Base-by-base conservation (phyloP, 2,329 filamentous ascomycete genomes). In the Hortaea werneckii region DNA sequence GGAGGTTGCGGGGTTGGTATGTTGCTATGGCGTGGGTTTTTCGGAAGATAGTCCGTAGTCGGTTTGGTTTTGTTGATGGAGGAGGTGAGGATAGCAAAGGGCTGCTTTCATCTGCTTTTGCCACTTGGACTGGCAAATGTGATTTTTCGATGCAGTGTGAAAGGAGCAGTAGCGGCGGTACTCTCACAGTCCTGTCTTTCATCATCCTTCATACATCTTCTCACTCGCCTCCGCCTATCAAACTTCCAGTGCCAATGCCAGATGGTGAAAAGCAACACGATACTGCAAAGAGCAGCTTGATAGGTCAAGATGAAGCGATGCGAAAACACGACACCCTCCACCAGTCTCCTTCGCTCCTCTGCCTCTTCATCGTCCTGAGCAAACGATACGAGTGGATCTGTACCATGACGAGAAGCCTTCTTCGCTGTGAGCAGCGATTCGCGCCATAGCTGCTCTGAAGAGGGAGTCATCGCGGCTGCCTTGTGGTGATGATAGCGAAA, bases 1-100 rank as follows among this genome's bases (percentile, higher is more conserved):
- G 77, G 9, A 82, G 65, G 0, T 73, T 72, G 11, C 54, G 61
- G 10, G 79, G 79, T 54, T 83, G 79, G 48, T 80, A 77, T 49
- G 76, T 72, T 11, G 80, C 54, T 34, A 55, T 50, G 12, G 61
- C 54, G 43, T 40, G 45, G 43, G 42, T 26, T 7, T 35, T 45
- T 43, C 35, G 40, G 29, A 5, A 13, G 12, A 53, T 50, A n/a
- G 29, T 44, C 10, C 40, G 34, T 20, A 37, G 40, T 40, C 42
- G 50, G 10, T 40, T 47, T 34, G 37, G 9, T 8, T 39, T 39
- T 10, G 13, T 13, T 8, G 9, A 12, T 13, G 28, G 40, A 13
- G 10, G 45, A 42, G 30, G 51, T 20, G 10, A 8, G 7, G 37
- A 39, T 11, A 70, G 58, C 6, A 70, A 51, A 12, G 65, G 63